These are phyloP conservation scores for Blastocystis sp. DNA, from an alignment of 352 stramenopile species.

Conservation along the genomic window DNA sequence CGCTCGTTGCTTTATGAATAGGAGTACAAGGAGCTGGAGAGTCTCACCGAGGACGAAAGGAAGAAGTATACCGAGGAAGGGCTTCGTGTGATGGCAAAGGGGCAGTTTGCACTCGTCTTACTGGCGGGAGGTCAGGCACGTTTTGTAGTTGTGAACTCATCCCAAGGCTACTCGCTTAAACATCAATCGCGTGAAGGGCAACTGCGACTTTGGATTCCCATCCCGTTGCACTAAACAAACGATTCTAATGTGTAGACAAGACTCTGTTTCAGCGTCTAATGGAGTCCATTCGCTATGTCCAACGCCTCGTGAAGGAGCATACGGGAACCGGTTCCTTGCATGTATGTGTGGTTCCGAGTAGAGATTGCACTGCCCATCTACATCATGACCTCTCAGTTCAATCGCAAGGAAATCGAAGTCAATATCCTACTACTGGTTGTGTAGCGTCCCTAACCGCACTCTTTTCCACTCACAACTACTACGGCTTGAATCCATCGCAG, in stretches of 20 bases:
- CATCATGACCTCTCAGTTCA: constrained; percentile 64
- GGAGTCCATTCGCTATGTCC: background rate
- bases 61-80: background rate
- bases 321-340: background rate
- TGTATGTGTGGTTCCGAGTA: background rate
- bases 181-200: background rate
- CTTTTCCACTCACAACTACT: constrained; percentile 31
- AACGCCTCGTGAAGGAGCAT: background rate
- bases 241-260: background rate
- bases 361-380: constrained; percentile 23
- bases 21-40: background rate
- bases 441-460: background rate
- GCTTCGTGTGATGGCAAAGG: constrained; percentile 1
- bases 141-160: background rate
- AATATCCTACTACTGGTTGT: constrained; percentile 12
- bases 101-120: constrained; percentile 25
- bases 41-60: background rate
- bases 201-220: constrained; percentile 45
- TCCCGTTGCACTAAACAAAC: background rate
- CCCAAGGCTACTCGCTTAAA: constrained; percentile 25
- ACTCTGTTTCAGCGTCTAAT: constrained; percentile 36
- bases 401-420: constrained; percentile 5
- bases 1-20: background rate
- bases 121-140: constrained; percentile 33
- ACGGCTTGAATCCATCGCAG: constrained; percentile 16